Evolutionary conservation across 2,329 filamentous ascomycete genomes (phyloP).

Genomic region (Westerdykella aurantiaca): DNA sequence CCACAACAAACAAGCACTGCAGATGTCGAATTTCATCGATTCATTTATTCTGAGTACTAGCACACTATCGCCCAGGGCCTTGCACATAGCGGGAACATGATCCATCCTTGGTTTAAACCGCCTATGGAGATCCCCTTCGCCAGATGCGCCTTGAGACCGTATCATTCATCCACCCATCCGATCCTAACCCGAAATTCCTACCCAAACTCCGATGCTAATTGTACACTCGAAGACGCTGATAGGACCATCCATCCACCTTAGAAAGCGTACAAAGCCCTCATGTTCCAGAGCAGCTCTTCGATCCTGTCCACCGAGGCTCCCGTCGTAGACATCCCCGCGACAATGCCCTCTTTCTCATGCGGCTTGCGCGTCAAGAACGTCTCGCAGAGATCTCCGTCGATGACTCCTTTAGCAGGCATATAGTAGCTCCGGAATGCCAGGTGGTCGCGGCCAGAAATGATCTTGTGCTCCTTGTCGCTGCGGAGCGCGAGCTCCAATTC

Average conservation of each 20-base stretch:
- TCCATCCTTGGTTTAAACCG: no score
- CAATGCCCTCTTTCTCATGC: constrained; percentile 94
- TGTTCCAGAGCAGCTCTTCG: constrained; percentile 74
- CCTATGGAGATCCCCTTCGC: no score
- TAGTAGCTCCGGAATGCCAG: constrained; percentile 95
- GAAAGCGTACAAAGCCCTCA: constrained; percentile 32
- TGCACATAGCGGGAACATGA: no score
- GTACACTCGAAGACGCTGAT: neutral
- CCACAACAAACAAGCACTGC: no score
- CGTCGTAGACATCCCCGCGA: constrained; percentile 55
- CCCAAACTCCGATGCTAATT: no score
- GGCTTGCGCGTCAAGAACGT: constrained; percentile 75
- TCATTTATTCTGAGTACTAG: no score
- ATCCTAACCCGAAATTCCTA: no score
- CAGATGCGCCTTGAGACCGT: no score
- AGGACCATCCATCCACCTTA: constrained; percentile 6
- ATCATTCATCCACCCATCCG: no score
- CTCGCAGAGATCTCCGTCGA: constrained; percentile 96
- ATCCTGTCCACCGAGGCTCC: constrained; percentile 61
- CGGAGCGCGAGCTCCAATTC: constrained; percentile 83
- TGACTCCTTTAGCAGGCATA: constrained; percentile 89
- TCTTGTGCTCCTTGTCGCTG: constrained; percentile 64
- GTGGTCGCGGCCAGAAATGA: constrained; percentile 87
- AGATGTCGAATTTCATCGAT: no score
- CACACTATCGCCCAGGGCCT: no score